Evolutionary conservation across 805 yeast genomes (phyloP).

Genomic region (Ogataea minuta): DNA sequence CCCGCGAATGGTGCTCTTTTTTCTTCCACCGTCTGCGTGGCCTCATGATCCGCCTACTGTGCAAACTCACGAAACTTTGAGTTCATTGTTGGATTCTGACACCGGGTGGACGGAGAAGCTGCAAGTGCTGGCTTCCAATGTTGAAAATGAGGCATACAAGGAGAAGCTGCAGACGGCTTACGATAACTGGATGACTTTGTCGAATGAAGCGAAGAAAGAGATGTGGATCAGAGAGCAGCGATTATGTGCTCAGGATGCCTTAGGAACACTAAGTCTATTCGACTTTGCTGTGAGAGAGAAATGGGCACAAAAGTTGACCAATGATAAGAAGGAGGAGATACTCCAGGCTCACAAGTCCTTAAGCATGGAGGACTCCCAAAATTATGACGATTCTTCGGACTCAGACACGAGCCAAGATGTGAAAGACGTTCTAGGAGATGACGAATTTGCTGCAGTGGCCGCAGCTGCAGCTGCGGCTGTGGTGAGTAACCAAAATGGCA

Average conservation of each 20-base stretch:
- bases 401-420: slow-evolving; percentile 6
- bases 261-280: slow-evolving; percentile 40
- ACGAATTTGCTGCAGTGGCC: slow-evolving; percentile 34
- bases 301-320: slow-evolving; percentile 33
- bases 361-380: slow-evolving; percentile 7
- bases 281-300: slow-evolving; percentile 43
- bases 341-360: slow-evolving; percentile 3
- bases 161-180: slow-evolving; percentile 44
- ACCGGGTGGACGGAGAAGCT: slow-evolving; percentile 22
- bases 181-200: slow-evolving; percentile 42
- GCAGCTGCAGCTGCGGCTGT: slow-evolving; percentile 34
- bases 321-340: slow-evolving; percentile 21
- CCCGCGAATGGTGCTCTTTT: slow-evolving; percentile 47
- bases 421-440: slow-evolving; percentile 22
- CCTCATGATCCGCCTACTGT: slow-evolving; percentile 53
- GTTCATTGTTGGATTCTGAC: slow-evolving; percentile 21
- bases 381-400: slow-evolving; percentile 10
- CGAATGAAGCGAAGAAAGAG: slow-evolving; percentile 36
- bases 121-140: slow-evolving; percentile 17
- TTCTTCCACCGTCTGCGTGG: slow-evolving; percentile 46
- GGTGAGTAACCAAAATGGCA: slow-evolving; percentile 8
- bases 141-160: slow-evolving; percentile 25
- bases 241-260: slow-evolving; percentile 42
- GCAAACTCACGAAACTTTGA: slow-evolving; percentile 40
- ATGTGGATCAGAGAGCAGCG: slow-evolving; percentile 46